Percentiles rank a stretch among this genome's conserved stretches.
phyloP scores from a whole-genome alignment of 75 land plant genomes.

The Pinus albicaulis region DNA sequence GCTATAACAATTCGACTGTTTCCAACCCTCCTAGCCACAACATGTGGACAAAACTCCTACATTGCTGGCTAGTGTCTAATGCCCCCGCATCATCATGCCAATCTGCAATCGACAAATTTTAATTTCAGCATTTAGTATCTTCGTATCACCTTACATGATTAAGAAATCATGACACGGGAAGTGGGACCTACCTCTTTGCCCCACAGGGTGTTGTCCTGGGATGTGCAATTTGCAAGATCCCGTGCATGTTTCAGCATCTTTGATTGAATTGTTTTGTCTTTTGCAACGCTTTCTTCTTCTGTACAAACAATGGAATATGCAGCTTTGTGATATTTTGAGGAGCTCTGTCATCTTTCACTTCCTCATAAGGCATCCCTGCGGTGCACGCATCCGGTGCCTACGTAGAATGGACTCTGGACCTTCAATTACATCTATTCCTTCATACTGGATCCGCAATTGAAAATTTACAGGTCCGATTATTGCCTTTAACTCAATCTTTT shows the following conservation, averaged over 20 bases:
- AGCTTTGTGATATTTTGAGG: background rate
- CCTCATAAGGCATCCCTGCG: constrained; percentile 11
- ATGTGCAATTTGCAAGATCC: constrained; percentile 17
- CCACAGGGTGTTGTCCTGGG: constrained; percentile 23
- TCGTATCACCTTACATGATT: too few species aligned
- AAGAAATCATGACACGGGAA: background rate
- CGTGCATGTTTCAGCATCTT: constrained; percentile 8
- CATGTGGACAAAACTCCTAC: too few species aligned
- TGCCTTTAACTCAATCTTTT: background rate
- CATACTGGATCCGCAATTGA: background rate
- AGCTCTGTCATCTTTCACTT: background rate
- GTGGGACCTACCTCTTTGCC: constrained; percentile 14
- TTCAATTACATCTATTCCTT: background rate
- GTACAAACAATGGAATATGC: too few species aligned
- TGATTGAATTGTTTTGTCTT: background rate
- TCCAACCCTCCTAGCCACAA: too few species aligned
- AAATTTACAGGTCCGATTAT: background rate
- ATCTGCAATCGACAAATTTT: constrained; percentile 16
- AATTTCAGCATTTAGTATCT: too few species aligned
- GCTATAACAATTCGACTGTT: too few species aligned
- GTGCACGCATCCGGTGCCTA: constrained; percentile 37
- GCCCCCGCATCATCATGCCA: constrained; percentile 33
- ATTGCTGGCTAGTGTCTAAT: too few species aligned
- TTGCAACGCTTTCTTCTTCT: background rate
- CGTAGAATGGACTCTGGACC: background rate